Conservation (phyloP, 176 grass and related monocot species). For the Phoenix roebelenii region DNA sequence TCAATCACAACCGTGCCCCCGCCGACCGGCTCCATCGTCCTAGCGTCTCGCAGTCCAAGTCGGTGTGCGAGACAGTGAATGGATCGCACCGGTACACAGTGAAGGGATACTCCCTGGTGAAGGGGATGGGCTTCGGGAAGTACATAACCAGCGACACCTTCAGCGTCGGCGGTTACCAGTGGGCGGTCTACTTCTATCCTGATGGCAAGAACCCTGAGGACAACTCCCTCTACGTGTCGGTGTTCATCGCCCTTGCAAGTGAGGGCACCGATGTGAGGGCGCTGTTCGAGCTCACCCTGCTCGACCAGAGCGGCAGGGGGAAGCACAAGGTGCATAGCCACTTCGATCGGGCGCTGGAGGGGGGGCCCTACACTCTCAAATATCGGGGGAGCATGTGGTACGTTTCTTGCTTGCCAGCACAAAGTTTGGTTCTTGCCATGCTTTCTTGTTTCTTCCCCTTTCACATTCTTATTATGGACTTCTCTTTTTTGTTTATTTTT, state of each 20-base stretch:
- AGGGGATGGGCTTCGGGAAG: slow-evolving; percentile 61
- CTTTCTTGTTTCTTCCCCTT: background rate
- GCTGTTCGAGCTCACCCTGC: slow-evolving; percentile 75
- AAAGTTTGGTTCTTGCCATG: background rate
- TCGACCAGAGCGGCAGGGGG: slow-evolving; percentile 58
- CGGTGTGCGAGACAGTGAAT: slow-evolving; percentile 58
- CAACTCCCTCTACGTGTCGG: slow-evolving; percentile 62
- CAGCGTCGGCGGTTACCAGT: slow-evolving; percentile 62
- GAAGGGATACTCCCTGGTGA: slow-evolving; percentile 74
- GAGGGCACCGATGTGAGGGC: slow-evolving; percentile 66
- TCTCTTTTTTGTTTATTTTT: background rate
- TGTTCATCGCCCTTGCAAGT: slow-evolving; percentile 76
- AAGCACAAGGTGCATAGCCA: slow-evolving; percentile 82
- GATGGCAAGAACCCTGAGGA: slow-evolving; percentile 76
- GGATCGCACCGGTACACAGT: slow-evolving; percentile 69
- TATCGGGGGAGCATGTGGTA: slow-evolving; percentile 85
- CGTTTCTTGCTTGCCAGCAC: background rate
- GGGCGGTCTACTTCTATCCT: slow-evolving; percentile 81
- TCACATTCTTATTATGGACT: background rate
- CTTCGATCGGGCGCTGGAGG: slow-evolving; percentile 47
- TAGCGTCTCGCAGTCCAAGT: slow-evolving; percentile 41
- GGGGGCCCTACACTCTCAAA: slow-evolving; percentile 80
- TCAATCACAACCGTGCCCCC: background rate
- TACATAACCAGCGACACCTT: slow-evolving; percentile 68
- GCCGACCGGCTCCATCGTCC: background rate